Base-by-base conservation (phyloP, 2,329 filamentous ascomycete species). In the Neonectria magnoliae region DNA sequence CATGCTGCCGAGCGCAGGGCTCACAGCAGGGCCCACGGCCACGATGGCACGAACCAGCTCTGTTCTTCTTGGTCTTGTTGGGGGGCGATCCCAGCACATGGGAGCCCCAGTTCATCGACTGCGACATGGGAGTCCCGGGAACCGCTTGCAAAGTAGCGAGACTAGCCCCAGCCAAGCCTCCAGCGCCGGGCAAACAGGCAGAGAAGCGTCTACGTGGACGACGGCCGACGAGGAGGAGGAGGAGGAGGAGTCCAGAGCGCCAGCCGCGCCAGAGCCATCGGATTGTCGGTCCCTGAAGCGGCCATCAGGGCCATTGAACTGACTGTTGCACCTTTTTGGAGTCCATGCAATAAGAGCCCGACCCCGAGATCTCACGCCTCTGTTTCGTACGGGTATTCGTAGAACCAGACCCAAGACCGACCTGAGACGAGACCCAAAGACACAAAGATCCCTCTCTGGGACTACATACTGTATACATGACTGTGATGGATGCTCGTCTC, bases 11-110 rank as follows among this genome's bases (percentile, higher is more conserved):
- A 51, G 48, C 57, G 44, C 54, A 42, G 27, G 27, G 29, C 36
- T 38, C 36, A 8, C 36, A 38, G 36, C 36, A 16, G 36, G 36
- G 36, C 29, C 36, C 36, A 13, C 36, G 36, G 36, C 36, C 36
- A 38, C 36, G 14, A 38, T 38, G 54, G 65, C 61, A 57, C 62
- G 68, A 69, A 71, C 70, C 59, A 65, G 68, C 65, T 70, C 69
- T 70, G 64, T 66, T 64, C 31, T 44, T 59, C 55, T 59, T 59
- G 61, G 25, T 25, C 25, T 25, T 25, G 5, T 25, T 25, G 25
- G 25, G 68, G 70, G 67, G 45, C 65, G 70, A 73, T 73, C 71
- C 62, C 64, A 55, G 60, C 25, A 25, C 29, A 53, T 57, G 38
- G 57, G 18, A 25, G 42, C 50, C 57, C 56, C 44, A 11, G 45